Percentiles rank a stretch among this genome's conserved stretches.
Conservation (phyloP, 1,284 basidiomycete species). For the Leccinum insolens region DNA sequence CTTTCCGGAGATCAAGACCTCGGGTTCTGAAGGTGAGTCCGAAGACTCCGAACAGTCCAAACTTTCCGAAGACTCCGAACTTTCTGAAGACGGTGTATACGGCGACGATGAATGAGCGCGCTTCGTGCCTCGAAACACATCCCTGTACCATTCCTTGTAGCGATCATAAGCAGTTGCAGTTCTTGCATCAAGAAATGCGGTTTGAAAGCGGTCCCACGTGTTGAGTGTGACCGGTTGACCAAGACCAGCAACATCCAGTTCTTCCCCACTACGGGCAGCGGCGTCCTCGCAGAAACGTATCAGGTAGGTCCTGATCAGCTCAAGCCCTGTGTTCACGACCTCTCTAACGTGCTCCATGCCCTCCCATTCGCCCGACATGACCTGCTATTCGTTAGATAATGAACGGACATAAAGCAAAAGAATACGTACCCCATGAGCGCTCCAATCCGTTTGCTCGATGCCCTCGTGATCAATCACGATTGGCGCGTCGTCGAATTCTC, state of each 20-base stretch:
- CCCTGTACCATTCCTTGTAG: neutral
- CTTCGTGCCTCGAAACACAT: neutral
- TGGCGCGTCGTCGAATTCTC: neutral
- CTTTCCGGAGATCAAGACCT: too few relatives aligned
- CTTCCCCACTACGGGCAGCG: neutral
- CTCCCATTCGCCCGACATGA: neutral
- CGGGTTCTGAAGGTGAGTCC: neutral
- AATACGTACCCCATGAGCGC: neutral
- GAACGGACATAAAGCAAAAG: neutral
- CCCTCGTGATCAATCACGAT: neutral
- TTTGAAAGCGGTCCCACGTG: neutral
- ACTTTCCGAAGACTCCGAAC: neutral
- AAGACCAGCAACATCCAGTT: neutral
- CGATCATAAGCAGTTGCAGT: neutral
- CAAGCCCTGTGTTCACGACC: neutral
- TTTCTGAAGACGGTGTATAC: neutral
- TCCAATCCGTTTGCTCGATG: neutral
- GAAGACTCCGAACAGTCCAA: neutral
- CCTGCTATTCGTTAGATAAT: neutral
- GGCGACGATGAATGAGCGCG: neutral
- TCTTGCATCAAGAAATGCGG: neutral
- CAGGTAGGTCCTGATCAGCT: neutral
- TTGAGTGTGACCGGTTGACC: neutral
- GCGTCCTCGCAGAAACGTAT: neutral
- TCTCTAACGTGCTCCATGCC: neutral